Evolutionary conservation across 768 basidiomycete species (phyloP), one percentile per base, ranked within the genome.

Genomic region (Ramaria rubella): DNA sequence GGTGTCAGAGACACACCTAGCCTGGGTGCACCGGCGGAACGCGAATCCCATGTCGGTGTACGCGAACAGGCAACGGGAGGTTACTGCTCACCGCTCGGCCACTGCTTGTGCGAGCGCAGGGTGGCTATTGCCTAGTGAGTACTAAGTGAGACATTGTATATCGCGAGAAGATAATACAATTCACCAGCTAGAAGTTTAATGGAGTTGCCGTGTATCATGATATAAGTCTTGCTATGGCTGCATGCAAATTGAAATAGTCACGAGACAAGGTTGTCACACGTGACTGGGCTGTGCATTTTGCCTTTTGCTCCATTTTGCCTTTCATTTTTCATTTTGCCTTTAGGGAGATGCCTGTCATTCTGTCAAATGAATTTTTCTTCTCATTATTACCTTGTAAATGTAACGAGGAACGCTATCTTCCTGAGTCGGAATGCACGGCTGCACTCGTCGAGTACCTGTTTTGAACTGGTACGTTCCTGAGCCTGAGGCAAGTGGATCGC

Each of bases 81-180:
- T 73, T 72, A 75, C 75, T 74, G 80, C 94, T 86, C 81, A 96
- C 95, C 92, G 87, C 81, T 96, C 92, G 67, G 92, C 90, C 73
- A 99, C 93, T 59, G 85, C 79, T 67, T 87, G 81, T 72, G 95
- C 95, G 77, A 99, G 88, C 81, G 94, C 90, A 66, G 93, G 92
- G 76, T 99, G 96, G 71, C 91, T 94, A 75, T 94, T 95, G 69
- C 95, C 94, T 96, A 73, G 12, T 52, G 58, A 26, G 6, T 4
- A 43, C 15, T 5, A 34, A n/a, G 27, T 52, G 26, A 57, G 31
- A 50, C 36, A 15, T 38, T 55, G 55, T 58, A 5, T 7, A 12
- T 52, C 11, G 30, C 11, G 19, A 5, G 1, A 19, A 50, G 12
- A 38, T 49, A 19, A 40, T 34, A 24, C 3, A 6, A 9, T 50